A percentile compares a stretch with the other conserved stretches of the same genome.
Evolutionary conservation across 2,329 filamentous ascomycete species (phyloP).

Genomic region (Cladosporium phlei): DNA sequence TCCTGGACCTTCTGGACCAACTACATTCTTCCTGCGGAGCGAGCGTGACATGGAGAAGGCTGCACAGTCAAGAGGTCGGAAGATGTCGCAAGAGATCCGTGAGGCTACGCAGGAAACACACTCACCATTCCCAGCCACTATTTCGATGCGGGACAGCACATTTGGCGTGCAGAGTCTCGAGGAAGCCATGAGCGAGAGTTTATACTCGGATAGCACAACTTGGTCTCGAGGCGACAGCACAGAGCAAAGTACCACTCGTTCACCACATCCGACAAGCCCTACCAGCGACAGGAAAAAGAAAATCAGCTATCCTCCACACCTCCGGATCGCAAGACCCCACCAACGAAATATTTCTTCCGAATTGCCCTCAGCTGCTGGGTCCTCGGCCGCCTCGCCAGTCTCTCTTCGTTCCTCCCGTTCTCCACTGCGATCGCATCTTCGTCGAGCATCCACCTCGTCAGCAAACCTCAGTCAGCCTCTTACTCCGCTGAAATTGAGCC

Average conservation of each 20-base stretch:
- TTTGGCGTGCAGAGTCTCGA: conserved; percentile 56
- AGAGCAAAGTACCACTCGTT: conserved; percentile 14
- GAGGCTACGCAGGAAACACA: conserved; percentile 5
- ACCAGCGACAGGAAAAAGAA: conserved; percentile 26
- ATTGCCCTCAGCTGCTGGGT: conserved; percentile 15
- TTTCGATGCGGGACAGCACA: conserved; percentile 38
- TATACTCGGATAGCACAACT: conserved; percentile 26
- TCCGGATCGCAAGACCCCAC: conserved; percentile 27
- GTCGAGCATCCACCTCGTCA: conserved; percentile 24
- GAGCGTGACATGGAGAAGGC: conserved; percentile 44
- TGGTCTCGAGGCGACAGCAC: conserved; percentile 14
- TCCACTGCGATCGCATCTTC: conserved; percentile 22
- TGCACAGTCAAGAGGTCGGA: conserved; percentile 21
- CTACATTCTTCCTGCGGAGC: conserved; percentile 57
- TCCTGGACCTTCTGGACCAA: conserved; percentile 41
- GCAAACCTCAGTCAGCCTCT: conserved; percentile 37
- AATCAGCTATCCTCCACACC: conserved; percentile 33
- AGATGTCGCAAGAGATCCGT: conserved; percentile 21
- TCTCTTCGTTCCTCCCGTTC: conserved; percentile 23
- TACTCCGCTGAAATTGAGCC: conserved; percentile 45
- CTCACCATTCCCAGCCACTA: conserved; percentile 1
- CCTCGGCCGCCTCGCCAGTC: conserved; percentile 21
- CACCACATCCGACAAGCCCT: neutral
- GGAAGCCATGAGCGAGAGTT: conserved; percentile 46
- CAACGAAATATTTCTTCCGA: conserved; percentile 32